A percentile compares a stretch with the other conserved stretches of the same genome.
Evolutionary conservation across 208 protist genomes (phyloP).

Genomic region (Leishmania turanica): DNA sequence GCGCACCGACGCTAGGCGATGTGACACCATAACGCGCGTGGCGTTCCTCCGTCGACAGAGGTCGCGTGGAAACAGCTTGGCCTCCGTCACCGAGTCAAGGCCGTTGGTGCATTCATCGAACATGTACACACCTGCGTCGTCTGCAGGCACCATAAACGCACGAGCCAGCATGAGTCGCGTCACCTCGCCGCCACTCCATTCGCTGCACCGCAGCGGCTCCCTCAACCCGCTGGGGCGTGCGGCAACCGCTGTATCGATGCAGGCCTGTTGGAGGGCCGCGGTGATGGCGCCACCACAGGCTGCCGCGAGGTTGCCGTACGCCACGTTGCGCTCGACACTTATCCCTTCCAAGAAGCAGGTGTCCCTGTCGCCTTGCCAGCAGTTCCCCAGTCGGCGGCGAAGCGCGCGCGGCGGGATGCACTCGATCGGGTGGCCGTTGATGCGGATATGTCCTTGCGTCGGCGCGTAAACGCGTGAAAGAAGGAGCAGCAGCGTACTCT

Average conservation of each 20-base stretch:
- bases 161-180: conserved; percentile 68
- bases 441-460: conserved; percentile 47
- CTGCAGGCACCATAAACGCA: conserved; percentile 34
- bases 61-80: conserved; percentile 31
- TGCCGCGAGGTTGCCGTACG: conserved; percentile 48
- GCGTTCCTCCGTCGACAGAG: background rate
- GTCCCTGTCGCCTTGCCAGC: conserved; percentile 56
- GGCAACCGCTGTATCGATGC: conserved; percentile 38
- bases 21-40: conserved; percentile 56
- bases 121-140: conserved; percentile 36
- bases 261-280: conserved; percentile 33
- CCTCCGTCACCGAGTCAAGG: conserved; percentile 67
- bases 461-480: conserved; percentile 60
- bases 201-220: conserved; percentile 20
- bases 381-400: conserved; percentile 57
- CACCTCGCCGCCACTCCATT: conserved; percentile 76
- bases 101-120: conserved; percentile 78
- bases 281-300: conserved; percentile 30
- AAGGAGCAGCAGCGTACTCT: conserved; percentile 71
- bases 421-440: conserved; percentile 59
- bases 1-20: conserved; percentile 62
- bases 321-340: conserved; percentile 63
- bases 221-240: conserved; percentile 42
- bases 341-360: conserved; percentile 56
- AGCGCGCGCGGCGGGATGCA: conserved; percentile 47